A percentile compares a stretch with the other conserved stretches of the same genome.
phyloP scores from a whole-genome alignment of 306 rosid species.

The Fagus sylvatica region DNA sequence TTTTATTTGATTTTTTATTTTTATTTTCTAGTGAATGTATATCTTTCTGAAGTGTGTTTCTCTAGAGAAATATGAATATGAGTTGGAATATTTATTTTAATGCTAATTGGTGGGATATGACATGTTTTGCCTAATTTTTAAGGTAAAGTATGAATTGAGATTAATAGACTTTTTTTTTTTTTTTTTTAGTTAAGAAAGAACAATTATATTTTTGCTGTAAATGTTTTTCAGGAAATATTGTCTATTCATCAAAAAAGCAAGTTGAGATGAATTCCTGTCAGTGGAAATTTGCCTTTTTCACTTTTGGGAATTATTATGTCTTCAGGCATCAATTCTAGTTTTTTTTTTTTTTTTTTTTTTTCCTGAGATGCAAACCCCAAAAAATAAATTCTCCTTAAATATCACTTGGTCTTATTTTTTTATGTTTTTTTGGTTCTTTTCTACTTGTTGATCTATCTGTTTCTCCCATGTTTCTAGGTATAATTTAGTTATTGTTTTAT shows the following conservation, averaged over 20 bases:
- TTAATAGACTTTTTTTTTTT: neutral
- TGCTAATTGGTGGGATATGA: neutral
- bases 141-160: neutral
- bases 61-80: too few species aligned
- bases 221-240: neutral
- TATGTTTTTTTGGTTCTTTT: neutral
- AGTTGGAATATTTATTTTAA: neutral
- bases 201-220: neutral
- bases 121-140: neutral
- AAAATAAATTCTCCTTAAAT: neutral
- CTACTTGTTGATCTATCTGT: neutral
- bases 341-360: too few species aligned
- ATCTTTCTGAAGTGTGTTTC: too few species aligned
- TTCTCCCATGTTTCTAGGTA: neutral
- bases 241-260: neutral
- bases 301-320: too few species aligned
- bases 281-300: neutral
- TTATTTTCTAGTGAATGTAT: neutral
- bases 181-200: neutral
- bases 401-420: neutral
- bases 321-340: too few species aligned
- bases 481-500: neutral
- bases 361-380: neutral
- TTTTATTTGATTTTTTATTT: neutral
- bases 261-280: neutral